Conservation (phyloP, 331 rosid genomes). For the Saraca asoca region DNA sequence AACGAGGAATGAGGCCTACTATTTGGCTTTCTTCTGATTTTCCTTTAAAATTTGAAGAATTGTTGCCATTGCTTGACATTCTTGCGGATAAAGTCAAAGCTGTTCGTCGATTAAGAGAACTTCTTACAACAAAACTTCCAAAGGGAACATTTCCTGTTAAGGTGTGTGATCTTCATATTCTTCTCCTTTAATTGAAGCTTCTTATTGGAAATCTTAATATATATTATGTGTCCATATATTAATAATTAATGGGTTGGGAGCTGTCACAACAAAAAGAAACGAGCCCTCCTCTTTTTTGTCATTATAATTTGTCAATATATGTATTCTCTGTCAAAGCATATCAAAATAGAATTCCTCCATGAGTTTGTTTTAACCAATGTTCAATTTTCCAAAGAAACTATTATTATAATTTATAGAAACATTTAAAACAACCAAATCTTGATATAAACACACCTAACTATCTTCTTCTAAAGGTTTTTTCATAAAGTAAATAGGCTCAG, state of each 20-base stretch:
- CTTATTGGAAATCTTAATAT: no score
- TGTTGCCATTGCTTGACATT: slow-evolving; percentile 87
- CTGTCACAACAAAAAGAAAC: no score
- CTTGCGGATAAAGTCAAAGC: slow-evolving; percentile 90
- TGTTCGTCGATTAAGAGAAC: slow-evolving; percentile 81
- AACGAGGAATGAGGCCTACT: slow-evolving; percentile 74
- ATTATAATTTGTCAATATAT: no score
- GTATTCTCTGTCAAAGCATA: not conserved
- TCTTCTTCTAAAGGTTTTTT: not conserved
- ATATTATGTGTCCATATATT: no score
- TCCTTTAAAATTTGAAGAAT: slow-evolving; percentile 75
- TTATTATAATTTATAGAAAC: not conserved
- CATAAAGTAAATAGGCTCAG: not conserved
- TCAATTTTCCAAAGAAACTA: no score
- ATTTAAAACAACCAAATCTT: not conserved
- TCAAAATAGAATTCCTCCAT: not conserved
- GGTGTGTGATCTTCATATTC: slow-evolving; percentile 46
- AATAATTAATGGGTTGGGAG: no score
- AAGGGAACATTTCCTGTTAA: slow-evolving; percentile 86
- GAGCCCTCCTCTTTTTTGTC: no score
- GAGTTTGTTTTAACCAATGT: not conserved
- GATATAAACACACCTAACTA: not conserved
- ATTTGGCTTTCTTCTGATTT: slow-evolving; percentile 87
- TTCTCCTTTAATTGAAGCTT: not conserved
- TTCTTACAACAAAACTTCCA: slow-evolving; percentile 89